These are phyloP conservation scores for Ophiostoma triangulosporum DNA, from an alignment of 2,329 filamentous ascomycete species.

Conservation along the genomic window DNA sequence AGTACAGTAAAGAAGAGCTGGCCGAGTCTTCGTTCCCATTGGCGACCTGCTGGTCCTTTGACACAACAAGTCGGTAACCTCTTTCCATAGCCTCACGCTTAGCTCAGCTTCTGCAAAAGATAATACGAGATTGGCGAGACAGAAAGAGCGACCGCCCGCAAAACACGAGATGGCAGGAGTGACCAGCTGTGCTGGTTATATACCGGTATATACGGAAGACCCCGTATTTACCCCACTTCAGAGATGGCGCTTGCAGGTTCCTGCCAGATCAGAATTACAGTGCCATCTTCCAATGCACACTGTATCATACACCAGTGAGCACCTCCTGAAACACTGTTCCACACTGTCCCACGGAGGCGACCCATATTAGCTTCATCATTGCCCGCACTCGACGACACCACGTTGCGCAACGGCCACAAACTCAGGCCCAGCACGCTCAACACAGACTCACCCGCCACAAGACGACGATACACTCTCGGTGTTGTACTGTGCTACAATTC, in stretches of 20 bases:
- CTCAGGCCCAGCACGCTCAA: not conserved
- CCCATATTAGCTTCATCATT: slow-evolving; percentile 3
- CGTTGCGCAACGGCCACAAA: slow-evolving; percentile 1
- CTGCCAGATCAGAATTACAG: not conserved
- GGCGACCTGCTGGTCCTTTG: too few species aligned
- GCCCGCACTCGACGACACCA: not conserved
- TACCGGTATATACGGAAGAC: not conserved
- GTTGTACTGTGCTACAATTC: slow-evolving; percentile 15
- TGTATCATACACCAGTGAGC: not conserved
- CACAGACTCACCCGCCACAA: not conserved
- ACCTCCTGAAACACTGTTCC: not conserved
- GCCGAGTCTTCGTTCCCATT: too few species aligned
- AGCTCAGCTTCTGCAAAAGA: too few species aligned
- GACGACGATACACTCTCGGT: not conserved
- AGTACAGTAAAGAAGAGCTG: too few species aligned
- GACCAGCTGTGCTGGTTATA: not conserved
- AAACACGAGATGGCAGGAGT: not conserved
- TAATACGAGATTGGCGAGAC: too few species aligned
- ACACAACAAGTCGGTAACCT: too few species aligned
- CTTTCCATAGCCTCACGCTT: too few species aligned
- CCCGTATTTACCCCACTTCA: slow-evolving; percentile 9
- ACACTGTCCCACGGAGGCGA: not conserved
- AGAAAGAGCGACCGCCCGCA: slow-evolving; percentile 1
- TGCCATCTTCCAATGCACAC: not conserved
- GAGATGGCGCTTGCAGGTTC: not conserved